Conservation (phyloP, 148 eudicot genomes). For the Fagopyrum esculentum region DNA sequence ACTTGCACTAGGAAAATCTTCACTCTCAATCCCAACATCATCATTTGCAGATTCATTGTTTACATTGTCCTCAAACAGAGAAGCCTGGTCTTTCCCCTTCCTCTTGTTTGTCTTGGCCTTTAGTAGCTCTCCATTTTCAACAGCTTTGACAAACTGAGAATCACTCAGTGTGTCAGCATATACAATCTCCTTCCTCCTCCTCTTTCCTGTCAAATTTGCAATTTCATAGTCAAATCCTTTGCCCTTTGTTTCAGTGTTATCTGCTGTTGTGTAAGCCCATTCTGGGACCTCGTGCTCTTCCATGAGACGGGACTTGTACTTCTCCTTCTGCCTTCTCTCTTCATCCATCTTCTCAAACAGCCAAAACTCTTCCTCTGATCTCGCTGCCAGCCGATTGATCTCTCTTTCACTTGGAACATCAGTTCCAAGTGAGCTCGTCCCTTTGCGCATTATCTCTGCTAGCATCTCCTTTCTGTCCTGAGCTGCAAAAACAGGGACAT, state of each 20-base stretch:
- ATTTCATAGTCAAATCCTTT: constrained; percentile 61
- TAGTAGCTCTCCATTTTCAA: constrained; percentile 52
- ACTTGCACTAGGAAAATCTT: constrained; percentile 33
- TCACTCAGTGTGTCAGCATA: constrained; percentile 79
- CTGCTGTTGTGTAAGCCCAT: constrained; percentile 75
- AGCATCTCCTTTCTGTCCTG: constrained; percentile 90
- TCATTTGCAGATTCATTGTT: constrained; percentile 16
- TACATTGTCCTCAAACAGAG: constrained; percentile 14
- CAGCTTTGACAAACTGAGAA: constrained; percentile 63
- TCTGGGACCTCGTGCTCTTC: constrained; percentile 94
- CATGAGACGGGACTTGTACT: constrained; percentile 83
- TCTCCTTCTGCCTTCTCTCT: constrained; percentile 76
- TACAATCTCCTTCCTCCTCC: constrained; percentile 79
- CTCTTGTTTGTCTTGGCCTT: constrained; percentile 24
- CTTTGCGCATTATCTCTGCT: constrained; percentile 92
- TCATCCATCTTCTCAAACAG: constrained; percentile 94
- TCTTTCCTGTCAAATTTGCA: constrained; percentile 61
- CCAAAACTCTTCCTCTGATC: constrained; percentile 94
- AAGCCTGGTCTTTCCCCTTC: constrained; percentile 35
- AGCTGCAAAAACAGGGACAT: constrained; percentile 43
- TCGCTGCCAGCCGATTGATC: constrained; percentile 90
- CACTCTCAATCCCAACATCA: constrained; percentile 24
- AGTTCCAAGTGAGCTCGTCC: constrained; percentile 78
- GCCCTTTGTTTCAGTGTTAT: constrained; percentile 43
- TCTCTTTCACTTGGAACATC: constrained; percentile 97